Base-by-base conservation (phyloP, 768 basidiomycete genomes). In the Boletus bicolor region DNA sequence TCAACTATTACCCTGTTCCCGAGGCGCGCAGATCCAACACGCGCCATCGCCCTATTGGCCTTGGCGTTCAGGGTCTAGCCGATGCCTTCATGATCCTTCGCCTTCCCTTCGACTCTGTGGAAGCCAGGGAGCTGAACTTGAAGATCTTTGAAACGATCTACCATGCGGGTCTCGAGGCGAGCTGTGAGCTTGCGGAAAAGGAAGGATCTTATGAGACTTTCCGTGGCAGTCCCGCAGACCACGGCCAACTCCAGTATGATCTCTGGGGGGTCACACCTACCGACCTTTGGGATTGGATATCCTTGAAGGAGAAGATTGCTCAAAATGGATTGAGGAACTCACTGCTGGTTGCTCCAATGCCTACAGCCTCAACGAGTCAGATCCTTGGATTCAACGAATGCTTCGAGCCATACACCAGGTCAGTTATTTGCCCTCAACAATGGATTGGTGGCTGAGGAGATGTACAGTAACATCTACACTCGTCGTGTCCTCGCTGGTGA, bases 61-160 rank as follows among this genome's bases (percentile, higher is more conserved):
- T 99, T 63, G 97, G 97, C 69, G 95, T 98, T 51, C 92, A 99
- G 70, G 96, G 97, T 71, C 87, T 99, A 42, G 97, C 97, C 15
- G 97, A 99, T 66, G 82, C 95, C 2, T 99, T 99, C 80, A 98
- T 98, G 94, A 89, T 89, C 26, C 82, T 99, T 9, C 91, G 89
- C 57, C 84, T 98, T 83, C 91, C 97, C 0, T 99, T 98, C 73
- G 97, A 98, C 64, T 93, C 91, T 2, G 80, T 78, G 17, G 86
- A 84, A 43, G 97, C 96, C 14, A 86, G 88, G 67, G 76, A 85
- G 63, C 85, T 99, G 62, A 98, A 99, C 77, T 79, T 87, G 59
- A 85, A 96, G 74, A 98, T 99, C 72, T 98, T 97, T 71, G 97
- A 99, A 79, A 99, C 97, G 14, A 98, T 99, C 69, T 99, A 98